A percentile compares a stretch with the other conserved stretches of the same genome.
These are phyloP conservation scores for Picea glauca DNA, from an alignment of 75 land plant species.

Conservation along the genomic window DNA sequence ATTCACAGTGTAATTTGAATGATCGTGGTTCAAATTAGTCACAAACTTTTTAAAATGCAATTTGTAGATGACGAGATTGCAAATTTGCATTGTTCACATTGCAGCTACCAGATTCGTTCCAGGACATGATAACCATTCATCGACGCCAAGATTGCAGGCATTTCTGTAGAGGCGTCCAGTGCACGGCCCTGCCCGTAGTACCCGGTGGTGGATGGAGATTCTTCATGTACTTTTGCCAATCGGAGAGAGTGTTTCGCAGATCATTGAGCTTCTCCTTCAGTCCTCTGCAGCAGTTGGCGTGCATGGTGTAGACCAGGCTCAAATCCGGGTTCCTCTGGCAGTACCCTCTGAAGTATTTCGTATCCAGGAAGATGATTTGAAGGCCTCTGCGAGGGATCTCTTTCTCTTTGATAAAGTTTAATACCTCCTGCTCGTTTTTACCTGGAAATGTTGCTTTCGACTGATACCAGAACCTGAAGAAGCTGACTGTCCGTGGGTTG, in stretches of 20 bases:
- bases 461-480: slow-evolving; percentile 33
- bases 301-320: slow-evolving; percentile 32
- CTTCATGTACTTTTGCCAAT: slow-evolving; percentile 30
- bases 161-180: background rate
- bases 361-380: slow-evolving; percentile 20
- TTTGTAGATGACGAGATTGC: too few species aligned
- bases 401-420: background rate
- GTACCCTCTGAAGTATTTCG: slow-evolving; percentile 24
- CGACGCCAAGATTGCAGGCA: background rate
- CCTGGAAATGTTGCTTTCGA: slow-evolving; percentile 20
- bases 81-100: too few species aligned
- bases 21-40: too few species aligned
- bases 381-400: slow-evolving; percentile 9
- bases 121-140: background rate
- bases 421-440: slow-evolving; percentile 31
- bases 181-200: slow-evolving; percentile 18
- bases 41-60: too few species aligned
- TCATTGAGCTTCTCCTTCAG: slow-evolving; percentile 31
- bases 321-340: slow-evolving; percentile 23
- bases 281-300: slow-evolving; percentile 41
- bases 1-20: too few species aligned
- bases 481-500: slow-evolving; percentile 24
- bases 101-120: too few species aligned
- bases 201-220: slow-evolving; percentile 39
- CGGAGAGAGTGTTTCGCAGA: slow-evolving; percentile 33